Base-by-base conservation (phyloP, 169 alveolate species). In the Neospora caninum region DNA sequence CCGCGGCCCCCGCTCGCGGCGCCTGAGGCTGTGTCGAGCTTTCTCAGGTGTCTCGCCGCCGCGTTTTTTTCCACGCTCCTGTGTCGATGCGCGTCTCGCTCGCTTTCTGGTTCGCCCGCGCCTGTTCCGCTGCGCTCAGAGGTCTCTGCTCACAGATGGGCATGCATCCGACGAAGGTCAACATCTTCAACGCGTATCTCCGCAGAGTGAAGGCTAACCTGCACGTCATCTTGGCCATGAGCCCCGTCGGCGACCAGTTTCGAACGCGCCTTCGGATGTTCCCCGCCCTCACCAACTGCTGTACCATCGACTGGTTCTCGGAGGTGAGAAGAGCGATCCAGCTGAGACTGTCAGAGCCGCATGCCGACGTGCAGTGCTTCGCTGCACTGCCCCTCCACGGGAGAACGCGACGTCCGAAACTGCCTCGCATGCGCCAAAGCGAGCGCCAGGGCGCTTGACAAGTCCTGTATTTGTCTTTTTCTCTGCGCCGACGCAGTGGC, bases 261-360 rank as follows among this genome's bases (percentile, higher is more conserved):
- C 98, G 99, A 88, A 99, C 98, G 86, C 97, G 99, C 94, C 98
- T 98, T 94, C 97, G 99, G 78, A 99, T 98, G 97, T 98, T 98
- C 99, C 99, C 99, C 41, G 98, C 99, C 42, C 96, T 99, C 80
- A 98, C 98, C 97, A 98, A 98, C 89, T 98, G 99, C 93, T 99
- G 99, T 94, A 98, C 99, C 45, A 98, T 99, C 95, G 98, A 98
- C 94, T 99, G 99, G 99, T 98, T 97, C 96, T 97, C 98, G 0
- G 94, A 98, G 83, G 95, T 98, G 86, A 42, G 95, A 82, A 13
- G 10, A 18, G 18, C 73, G 18, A 64, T 64, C 73, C 27, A 64
- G 27, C 73, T 64, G 27, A 18, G n/a, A 20, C 83, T 70, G 9
- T 70, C 83, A 9, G 39, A 70, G 83, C 83, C 83, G 13, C 9